Conservation (phyloP, 495 filamentous ascomycete genomes). For the Penicillium nucicola region DNA sequence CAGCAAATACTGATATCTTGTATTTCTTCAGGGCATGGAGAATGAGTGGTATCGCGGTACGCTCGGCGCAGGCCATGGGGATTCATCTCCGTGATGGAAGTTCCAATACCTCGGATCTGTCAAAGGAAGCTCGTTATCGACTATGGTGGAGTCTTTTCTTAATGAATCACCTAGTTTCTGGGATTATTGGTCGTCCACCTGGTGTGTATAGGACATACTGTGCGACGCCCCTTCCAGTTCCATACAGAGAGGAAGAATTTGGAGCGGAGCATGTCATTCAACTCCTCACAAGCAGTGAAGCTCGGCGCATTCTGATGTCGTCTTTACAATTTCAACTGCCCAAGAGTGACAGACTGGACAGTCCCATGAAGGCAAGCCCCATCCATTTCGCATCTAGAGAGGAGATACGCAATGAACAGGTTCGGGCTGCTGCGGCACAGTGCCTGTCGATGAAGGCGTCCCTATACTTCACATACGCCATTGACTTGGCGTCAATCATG, state of each 20-base stretch:
- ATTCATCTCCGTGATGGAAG: slow-evolving; percentile 55
- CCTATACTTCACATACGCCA: too few species aligned
- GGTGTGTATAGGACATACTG: slow-evolving; percentile 47
- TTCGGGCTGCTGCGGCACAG: too few species aligned
- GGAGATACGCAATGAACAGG: too few species aligned
- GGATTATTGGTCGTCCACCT: slow-evolving; percentile 55
- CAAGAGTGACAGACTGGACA: too few species aligned
- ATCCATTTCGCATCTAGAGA: too few species aligned
- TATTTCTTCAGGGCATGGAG: slow-evolving; percentile 49
- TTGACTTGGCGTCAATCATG: too few species aligned
- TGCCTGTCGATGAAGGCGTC: too few species aligned
- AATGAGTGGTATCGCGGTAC: slow-evolving; percentile 51
- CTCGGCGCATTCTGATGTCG: too few species aligned
- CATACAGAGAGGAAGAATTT: slow-evolving; percentile 47
- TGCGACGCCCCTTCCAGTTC: slow-evolving; percentile 47
- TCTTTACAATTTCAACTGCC: too few species aligned
- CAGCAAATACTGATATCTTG: background rate
- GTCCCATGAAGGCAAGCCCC: too few species aligned
- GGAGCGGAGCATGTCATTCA: background rate
- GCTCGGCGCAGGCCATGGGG: slow-evolving; percentile 51
- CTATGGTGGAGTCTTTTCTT: slow-evolving; percentile 49
- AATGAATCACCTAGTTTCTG: slow-evolving; percentile 49
- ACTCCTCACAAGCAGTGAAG: too few species aligned
- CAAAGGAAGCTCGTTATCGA: slow-evolving; percentile 34
- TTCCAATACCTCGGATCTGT: slow-evolving; percentile 31